phyloP scores from a whole-genome alignment of 129 eudicot genomes.

The Erigeron canadensis region DNA sequence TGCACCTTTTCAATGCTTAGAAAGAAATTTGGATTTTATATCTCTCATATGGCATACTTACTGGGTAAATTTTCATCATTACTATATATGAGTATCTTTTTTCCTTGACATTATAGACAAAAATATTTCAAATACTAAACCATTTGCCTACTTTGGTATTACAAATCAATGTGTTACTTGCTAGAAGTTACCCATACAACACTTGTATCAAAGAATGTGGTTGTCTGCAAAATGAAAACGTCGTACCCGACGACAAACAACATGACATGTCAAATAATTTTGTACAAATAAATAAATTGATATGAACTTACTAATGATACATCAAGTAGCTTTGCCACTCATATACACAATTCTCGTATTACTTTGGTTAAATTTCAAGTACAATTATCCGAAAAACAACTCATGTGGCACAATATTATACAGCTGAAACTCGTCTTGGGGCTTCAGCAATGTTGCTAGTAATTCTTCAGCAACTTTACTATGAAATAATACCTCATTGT shows the following conservation, averaged over 20 bases:
- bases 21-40: no score
- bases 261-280: background rate
- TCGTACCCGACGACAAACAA: background rate
- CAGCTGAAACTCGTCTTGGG: constrained; percentile 21
- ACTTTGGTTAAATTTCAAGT: constrained; percentile 23
- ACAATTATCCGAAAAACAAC: constrained; percentile 28
- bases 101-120: no score
- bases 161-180: background rate
- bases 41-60: no score
- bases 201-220: background rate
- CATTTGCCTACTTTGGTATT: background rate
- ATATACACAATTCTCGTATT: constrained; percentile 25
- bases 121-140: no score
- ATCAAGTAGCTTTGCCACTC: constrained; percentile 33
- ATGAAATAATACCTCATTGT: constrained; percentile 41
- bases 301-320: constrained; percentile 16
- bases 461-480: no score
- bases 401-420: constrained; percentile 28
- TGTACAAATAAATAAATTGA: constrained; percentile 25
- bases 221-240: background rate
- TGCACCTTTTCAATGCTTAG: no score
- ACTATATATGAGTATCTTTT: no score
- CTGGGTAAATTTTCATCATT: no score
- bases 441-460: constrained; percentile 9
- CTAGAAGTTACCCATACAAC: background rate